A percentile compares a stretch with the other conserved stretches of the same genome.
Evolutionary conservation across 2,329 filamentous ascomycete species (phyloP).

Genomic region (Nothophaeocryptopus gaeumannii): DNA sequence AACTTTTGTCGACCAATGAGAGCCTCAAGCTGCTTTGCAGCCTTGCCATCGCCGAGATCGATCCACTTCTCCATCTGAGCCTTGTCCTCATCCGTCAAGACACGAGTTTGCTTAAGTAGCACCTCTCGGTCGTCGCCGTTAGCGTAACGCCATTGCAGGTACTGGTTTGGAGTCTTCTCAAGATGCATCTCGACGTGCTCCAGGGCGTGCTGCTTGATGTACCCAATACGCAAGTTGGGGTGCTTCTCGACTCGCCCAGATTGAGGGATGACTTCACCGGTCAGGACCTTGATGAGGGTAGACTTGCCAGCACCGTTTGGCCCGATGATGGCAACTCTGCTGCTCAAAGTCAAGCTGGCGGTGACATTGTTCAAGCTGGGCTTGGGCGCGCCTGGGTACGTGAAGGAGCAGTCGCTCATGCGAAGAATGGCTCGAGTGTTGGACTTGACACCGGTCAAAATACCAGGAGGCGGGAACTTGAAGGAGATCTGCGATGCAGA

Average conservation of each 20-base stretch:
- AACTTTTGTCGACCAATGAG: constrained; percentile 96
- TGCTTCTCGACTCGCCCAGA: constrained; percentile 92
- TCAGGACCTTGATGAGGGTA: constrained; percentile 94
- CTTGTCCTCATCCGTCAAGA: constrained; percentile 79
- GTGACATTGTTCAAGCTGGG: constrained; percentile 84
- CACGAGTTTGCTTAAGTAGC: constrained; percentile 93
- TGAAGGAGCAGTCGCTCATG: constrained; percentile 87
- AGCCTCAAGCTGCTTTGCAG: constrained; percentile 73
- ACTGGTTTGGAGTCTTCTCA: constrained; percentile 98
- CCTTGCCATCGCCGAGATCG: constrained; percentile 79
- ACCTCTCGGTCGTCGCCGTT: constrained; percentile 97
- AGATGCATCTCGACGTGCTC: constrained; percentile 99
- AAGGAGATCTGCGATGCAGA: constrained; percentile 86
- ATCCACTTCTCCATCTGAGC: constrained; percentile 89
- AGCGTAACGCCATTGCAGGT: constrained; percentile 96
- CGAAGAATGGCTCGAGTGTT: constrained; percentile 89
- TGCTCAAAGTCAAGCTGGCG: constrained; percentile 84
- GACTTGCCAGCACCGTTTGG: constrained; percentile 98
- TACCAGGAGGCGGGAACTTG: constrained; percentile 96
- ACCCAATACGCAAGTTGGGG: constrained; percentile 95
- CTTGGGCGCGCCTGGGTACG: constrained; percentile 86
- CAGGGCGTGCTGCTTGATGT: constrained; percentile 98
- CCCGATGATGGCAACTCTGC: constrained; percentile 91
- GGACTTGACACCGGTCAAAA: constrained; percentile 92
- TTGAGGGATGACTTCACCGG: constrained; percentile 83